Evolutionary conservation across 2,329 filamentous ascomycete species (phyloP).

Genomic region (Aspergillus persii): DNA sequence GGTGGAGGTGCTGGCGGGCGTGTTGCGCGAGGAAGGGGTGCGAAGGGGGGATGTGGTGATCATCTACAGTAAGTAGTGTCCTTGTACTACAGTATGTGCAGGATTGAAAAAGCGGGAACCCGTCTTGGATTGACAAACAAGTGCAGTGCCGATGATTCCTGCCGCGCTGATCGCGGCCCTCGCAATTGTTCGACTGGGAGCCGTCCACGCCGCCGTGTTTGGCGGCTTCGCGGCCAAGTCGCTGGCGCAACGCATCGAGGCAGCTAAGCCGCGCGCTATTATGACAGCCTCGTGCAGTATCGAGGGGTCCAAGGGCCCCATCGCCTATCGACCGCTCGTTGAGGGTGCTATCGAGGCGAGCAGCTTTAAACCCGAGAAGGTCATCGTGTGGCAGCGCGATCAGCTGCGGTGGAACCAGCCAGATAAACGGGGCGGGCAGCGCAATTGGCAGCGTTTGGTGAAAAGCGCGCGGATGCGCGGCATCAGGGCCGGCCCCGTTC

Average conservation of each 20-base stretch:
- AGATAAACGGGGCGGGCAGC: slow-evolving; percentile 64
- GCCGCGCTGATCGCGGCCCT: slow-evolving; percentile 83
- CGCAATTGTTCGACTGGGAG: slow-evolving; percentile 76
- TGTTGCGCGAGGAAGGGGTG: slow-evolving; percentile 78
- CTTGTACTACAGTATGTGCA: too few relatives aligned
- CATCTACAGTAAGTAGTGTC: slow-evolving; percentile 68
- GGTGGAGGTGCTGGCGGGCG: slow-evolving; percentile 78
- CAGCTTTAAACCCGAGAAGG: slow-evolving; percentile 67
- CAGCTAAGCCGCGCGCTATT: slow-evolving; percentile 70
- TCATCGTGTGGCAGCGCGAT: slow-evolving; percentile 81
- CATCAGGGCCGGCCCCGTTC: slow-evolving; percentile 69
- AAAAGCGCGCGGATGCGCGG: slow-evolving; percentile 67
- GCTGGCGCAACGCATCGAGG: slow-evolving; percentile 84
- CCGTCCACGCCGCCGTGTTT: slow-evolving; percentile 88
- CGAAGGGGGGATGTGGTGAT: slow-evolving; percentile 81
- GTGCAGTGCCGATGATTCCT: slow-evolving; percentile 88
- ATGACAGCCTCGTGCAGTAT: slow-evolving; percentile 92
- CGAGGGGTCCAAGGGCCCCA: slow-evolving; percentile 76
- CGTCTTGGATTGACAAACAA: neutral
- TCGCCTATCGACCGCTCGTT: slow-evolving; percentile 74
- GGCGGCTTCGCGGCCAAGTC: slow-evolving; percentile 82
- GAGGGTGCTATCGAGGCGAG: slow-evolving; percentile 68
- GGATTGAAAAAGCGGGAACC: too few relatives aligned
- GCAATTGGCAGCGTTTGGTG: slow-evolving; percentile 76
- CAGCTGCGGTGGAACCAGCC: slow-evolving; percentile 71